Evolutionary conservation across 2,329 filamentous ascomycete genomes (phyloP).

Genomic region (Cadophora sp.): DNA sequence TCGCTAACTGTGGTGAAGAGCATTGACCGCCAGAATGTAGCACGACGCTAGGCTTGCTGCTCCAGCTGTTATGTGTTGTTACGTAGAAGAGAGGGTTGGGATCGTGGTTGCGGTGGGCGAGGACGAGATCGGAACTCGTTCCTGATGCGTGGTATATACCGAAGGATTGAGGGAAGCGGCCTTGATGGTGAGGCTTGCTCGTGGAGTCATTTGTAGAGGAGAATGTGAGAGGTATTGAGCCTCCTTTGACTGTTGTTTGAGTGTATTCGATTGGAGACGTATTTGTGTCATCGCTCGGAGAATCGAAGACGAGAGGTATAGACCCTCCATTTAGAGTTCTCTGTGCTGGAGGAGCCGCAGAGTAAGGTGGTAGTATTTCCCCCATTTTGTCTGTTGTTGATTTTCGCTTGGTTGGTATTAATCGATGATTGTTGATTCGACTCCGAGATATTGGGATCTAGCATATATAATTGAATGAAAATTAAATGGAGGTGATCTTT

Average conservation of each 20-base stretch:
- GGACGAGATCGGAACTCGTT: slow-evolving; percentile 23
- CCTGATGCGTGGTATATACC: slow-evolving; percentile 31
- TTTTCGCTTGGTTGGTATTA: neutral
- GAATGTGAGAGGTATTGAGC: neutral
- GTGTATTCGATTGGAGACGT: neutral
- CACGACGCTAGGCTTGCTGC: slow-evolving; percentile 26
- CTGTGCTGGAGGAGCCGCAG: neutral
- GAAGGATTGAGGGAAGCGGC: slow-evolving; percentile 29
- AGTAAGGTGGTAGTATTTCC: neutral
- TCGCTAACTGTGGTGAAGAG: slow-evolving; percentile 29
- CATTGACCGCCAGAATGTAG: slow-evolving; percentile 21
- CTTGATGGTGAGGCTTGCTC: neutral
- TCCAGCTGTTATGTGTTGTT: slow-evolving; percentile 23
- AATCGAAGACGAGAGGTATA: neutral
- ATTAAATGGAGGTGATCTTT: no score
- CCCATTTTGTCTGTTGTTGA: neutral
- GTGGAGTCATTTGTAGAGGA: neutral
- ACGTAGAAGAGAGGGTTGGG: slow-evolving; percentile 29
- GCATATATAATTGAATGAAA: neutral
- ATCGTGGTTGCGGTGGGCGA: slow-evolving; percentile 26
- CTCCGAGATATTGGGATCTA: neutral
- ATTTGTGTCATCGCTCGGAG: neutral
- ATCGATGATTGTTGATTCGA: neutral
- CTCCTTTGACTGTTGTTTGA: neutral
- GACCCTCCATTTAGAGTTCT: neutral